Evolutionary conservation across 306 rosid species (phyloP).

Genomic region (barrel medic (Medicago truncatula)): MtrunA17r5.0-ANR NC_053048.1:55894001-55894500

Average conservation of each 20-base stretch:
- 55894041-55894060: neutral
- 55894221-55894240: neutral
- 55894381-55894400: neutral
- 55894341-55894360: slow-evolving; percentile 29
- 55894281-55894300: slow-evolving; percentile 4
- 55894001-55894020: neutral
- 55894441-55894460: slow-evolving; percentile 2
- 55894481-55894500: slow-evolving; percentile 23
- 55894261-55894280: slow-evolving; percentile 13
- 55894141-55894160: neutral
- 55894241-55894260: slow-evolving; percentile 29
- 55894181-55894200: neutral
- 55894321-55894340: slow-evolving; percentile 1
- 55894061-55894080: neutral
- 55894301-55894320: neutral
- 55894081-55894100: neutral
- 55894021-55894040: neutral
- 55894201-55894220: slow-evolving; percentile 14
- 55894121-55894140: slow-evolving; percentile 1
- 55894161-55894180: slow-evolving; percentile 11
- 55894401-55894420: slow-evolving; percentile 15
- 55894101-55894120: neutral
- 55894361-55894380: slow-evolving; percentile 3
- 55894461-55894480: neutral
- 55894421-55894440: slow-evolving; percentile 1